Base-by-base conservation (phyloP, 192 early-diverging fungal genomes). In the Funneliformis geosporum region DNA sequence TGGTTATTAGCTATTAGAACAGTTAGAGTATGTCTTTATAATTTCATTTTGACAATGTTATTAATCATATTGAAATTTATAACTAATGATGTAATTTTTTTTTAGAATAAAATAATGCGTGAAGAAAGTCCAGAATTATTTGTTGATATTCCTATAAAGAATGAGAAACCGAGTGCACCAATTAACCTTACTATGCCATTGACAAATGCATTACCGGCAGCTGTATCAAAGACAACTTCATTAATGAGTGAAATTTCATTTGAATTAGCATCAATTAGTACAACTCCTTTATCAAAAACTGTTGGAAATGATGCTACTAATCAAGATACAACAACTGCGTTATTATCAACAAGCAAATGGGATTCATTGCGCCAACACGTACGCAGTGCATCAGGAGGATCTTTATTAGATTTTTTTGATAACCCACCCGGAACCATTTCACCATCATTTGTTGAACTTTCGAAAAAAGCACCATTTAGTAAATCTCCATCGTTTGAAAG, bases 1-100 rank as follows among this genome's bases (percentile, higher is more conserved):
- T 95, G 94, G 94, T 85, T 94, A 10, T 80, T 90, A 6, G 87
- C 91, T 16, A 85, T 95, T 62, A 84, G 92, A 38, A 82, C 86
- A 61, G 90, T 89, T 23, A 94, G 91, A 88, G 93, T 94, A 86
- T 43, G 39, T 69, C 12, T 43, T 69, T 66, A 38, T 16, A 21
- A 67, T 27, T 43, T 43, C 16, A 23, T 25, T 27, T 33, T 33
- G 23, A 8, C 1, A 38, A 23, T 8, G 18, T 50, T 67, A 5
- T 6, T 23, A 66, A 1, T 43, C 33, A 28, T 39, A 18, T 23
- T 23, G 5, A 75, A 21, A 14, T 1, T 23, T 27, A 46, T 33
- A 11, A 44, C 27, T 39, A 42, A 5, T 40, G 28, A 21, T 10
- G 5, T 69, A 42, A n/a, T 40, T 42, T 5, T 16, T 42, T 68